Evolutionary conservation across 257 asterid species (phyloP).

Genomic region (Schizonepeta tenuifolia): DNA sequence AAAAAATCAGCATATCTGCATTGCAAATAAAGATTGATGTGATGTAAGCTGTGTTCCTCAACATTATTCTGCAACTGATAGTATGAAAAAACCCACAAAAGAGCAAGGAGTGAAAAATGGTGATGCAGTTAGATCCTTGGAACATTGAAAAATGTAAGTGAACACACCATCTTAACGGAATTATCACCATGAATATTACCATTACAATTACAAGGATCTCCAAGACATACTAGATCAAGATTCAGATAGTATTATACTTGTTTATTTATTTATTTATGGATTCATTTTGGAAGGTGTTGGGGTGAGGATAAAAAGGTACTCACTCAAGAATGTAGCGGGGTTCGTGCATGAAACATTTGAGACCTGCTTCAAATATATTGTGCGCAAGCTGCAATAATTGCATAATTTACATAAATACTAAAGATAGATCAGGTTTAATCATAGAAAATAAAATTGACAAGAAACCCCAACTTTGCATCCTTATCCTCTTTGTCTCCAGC

Average conservation of each 20-base stretch:
- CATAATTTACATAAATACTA: conserved; percentile 12
- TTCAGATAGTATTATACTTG: not conserved
- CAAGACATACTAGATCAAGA: conserved; percentile 11
- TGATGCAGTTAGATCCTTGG: not conserved
- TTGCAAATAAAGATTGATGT: conserved; percentile 22
- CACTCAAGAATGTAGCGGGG: conserved; percentile 97
- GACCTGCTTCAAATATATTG: conserved; percentile 90
- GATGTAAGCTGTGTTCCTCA: conserved; percentile 1
- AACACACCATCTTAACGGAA: not conserved
- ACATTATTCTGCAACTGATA: not conserved
- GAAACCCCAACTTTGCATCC: not conserved
- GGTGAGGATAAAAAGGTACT: conserved; percentile 40
- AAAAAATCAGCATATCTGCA: conserved; percentile 97
- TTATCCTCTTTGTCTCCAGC: conserved; percentile 16
- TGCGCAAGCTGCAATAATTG: conserved; percentile 71
- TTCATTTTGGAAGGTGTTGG: not conserved
- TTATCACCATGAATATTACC: not conserved
- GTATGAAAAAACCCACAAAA: not conserved
- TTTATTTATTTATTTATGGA: not conserved
- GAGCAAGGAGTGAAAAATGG: not conserved
- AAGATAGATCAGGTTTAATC: not conserved
- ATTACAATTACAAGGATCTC: conserved; percentile 5
- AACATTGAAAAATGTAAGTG: not conserved
- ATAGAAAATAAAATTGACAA: not conserved
- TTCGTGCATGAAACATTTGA: conserved; percentile 95